phyloP scores from a whole-genome alignment of 2,329 filamentous ascomycete genomes.

The Achaetomium macrosporum region DNA sequence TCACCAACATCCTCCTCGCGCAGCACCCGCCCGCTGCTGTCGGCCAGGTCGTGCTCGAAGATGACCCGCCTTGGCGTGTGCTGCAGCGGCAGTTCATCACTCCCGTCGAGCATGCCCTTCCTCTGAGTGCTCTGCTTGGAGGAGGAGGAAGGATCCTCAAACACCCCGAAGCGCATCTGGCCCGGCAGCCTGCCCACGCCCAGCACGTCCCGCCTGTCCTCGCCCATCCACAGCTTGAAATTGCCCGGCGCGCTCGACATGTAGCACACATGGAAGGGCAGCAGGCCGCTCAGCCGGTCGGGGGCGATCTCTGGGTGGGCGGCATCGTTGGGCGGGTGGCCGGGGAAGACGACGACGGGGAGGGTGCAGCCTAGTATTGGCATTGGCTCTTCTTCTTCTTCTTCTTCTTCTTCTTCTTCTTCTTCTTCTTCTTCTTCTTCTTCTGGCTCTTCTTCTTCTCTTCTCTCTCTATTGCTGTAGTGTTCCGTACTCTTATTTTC shows the following conservation, averaged over 20 bases:
- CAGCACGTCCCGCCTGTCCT: slow-evolving; percentile 39
- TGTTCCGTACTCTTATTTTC: too few relatives aligned
- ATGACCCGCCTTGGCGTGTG: slow-evolving; percentile 13
- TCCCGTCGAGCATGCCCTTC: neutral
- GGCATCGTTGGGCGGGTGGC: slow-evolving; percentile 4
- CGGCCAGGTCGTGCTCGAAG: slow-evolving; percentile 21
- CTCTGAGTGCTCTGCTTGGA: too few relatives aligned
- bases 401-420: neutral
- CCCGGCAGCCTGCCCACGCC: slow-evolving; percentile 37
- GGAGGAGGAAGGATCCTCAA: neutral
- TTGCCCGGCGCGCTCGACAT: slow-evolving; percentile 35
- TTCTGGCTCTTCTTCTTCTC: neutral
- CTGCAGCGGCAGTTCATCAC: neutral
- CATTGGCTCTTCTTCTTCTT: neutral
- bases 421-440: neutral
- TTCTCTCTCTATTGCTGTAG: too few relatives aligned
- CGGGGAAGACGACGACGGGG: slow-evolving; percentile 27
- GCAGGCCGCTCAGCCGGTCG: slow-evolving; percentile 36
- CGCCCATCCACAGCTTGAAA: slow-evolving; percentile 35
- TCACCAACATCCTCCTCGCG: slow-evolving; percentile 15
- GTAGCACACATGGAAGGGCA: slow-evolving; percentile 40
- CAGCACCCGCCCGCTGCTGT: slow-evolving; percentile 9
- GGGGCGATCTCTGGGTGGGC: neutral
- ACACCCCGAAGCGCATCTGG: slow-evolving; percentile 24
- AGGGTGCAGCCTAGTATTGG: slow-evolving; percentile 24